Conservation (phyloP, 2,329 filamentous ascomycete genomes). For the Talaromyces sp. region DNA sequence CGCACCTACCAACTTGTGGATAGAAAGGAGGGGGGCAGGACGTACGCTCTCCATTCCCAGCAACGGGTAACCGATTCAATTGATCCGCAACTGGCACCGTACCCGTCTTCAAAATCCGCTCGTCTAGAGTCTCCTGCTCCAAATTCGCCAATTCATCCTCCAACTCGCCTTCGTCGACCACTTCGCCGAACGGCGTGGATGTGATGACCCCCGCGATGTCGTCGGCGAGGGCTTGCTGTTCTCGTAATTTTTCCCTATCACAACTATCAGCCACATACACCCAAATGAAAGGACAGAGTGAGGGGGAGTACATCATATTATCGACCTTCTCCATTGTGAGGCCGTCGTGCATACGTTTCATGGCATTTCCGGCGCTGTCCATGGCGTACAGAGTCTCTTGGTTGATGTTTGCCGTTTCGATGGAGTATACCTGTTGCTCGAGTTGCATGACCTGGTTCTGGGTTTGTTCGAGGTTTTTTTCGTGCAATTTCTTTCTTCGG, state of each 20-base stretch:
- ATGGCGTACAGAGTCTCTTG: slow-evolving; percentile 92
- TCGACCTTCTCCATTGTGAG: slow-evolving; percentile 94
- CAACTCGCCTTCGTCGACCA: slow-evolving; percentile 80
- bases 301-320: slow-evolving; percentile 74
- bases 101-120: slow-evolving; percentile 89
- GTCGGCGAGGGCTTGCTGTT: slow-evolving; percentile 89
- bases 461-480: slow-evolving; percentile 89
- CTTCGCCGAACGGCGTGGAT: slow-evolving; percentile 63
- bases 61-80: slow-evolving; percentile 73
- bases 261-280: slow-evolving; percentile 5
- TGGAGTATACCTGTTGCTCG: slow-evolving; percentile 92
- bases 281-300: not conserved
- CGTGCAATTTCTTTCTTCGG: slow-evolving; percentile 89
- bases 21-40: slow-evolving; percentile 25
- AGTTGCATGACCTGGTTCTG: slow-evolving; percentile 84
- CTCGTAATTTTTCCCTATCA: slow-evolving; percentile 80
- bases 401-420: slow-evolving; percentile 98
- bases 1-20: not conserved
- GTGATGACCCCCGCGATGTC: slow-evolving; percentile 89
- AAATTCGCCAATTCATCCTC: slow-evolving; percentile 80
- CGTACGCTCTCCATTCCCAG: slow-evolving; percentile 74
- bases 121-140: slow-evolving; percentile 89
- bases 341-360: slow-evolving; percentile 88
- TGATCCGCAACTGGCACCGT: slow-evolving; percentile 77
- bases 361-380: slow-evolving; percentile 84